Conservation (phyloP, 352 stramenopile species). For the Globisporangium perplexum region DNA sequence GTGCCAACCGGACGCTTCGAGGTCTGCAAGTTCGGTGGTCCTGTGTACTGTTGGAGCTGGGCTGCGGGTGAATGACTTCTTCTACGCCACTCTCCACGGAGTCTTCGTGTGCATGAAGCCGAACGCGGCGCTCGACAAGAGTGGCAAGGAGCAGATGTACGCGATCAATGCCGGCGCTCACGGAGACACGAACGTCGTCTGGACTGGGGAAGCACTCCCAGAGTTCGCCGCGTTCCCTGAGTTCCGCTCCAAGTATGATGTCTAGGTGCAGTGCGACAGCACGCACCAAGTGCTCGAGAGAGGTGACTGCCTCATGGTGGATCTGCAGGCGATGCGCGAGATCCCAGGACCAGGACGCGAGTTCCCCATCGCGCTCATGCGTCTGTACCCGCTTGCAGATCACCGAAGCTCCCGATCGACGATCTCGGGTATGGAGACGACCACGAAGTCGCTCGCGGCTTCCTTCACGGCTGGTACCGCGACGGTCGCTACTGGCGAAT, state of each 20-base stretch:
- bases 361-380: slow-evolving; percentile 2
- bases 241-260: slow-evolving; percentile 3
- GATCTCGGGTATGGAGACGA: slow-evolving; percentile 1
- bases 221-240: not conserved
- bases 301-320: not conserved
- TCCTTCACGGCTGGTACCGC: slow-evolving; percentile 3
- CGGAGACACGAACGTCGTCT: not conserved
- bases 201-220: slow-evolving; percentile 1
- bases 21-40: not conserved
- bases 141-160: not conserved
- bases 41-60: not conserved
- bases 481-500: slow-evolving; percentile 5
- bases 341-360: slow-evolving; percentile 3
- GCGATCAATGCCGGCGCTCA: not conserved
- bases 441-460: not conserved
- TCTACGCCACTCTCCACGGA: slow-evolving; percentile 1
- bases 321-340: not conserved
- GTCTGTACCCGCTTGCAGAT: not conserved
- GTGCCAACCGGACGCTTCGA: slow-evolving; percentile 3
- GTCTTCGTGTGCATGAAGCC: slow-evolving; percentile 2
- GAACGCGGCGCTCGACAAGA: not conserved
- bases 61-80: slow-evolving; percentile 1
- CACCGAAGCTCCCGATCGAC: not conserved
- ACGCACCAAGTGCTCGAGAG: not conserved
- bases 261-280: slow-evolving; percentile 5